Evolutionary conservation across 139 green algal genomes (phyloP).

Genomic region (Spirogloea muscicola): DNA sequence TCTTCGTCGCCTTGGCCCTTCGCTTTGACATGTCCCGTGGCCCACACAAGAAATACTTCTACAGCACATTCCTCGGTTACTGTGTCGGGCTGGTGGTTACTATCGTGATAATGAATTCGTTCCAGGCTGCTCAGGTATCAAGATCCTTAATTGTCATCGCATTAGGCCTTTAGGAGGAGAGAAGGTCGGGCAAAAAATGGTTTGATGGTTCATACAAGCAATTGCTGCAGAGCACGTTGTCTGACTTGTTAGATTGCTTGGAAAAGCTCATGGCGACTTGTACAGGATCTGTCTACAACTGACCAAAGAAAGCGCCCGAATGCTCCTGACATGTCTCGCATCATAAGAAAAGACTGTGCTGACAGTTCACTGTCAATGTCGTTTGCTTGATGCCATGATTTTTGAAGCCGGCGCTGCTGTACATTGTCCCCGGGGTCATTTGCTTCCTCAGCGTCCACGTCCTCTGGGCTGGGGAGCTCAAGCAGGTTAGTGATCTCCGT

Average conservation of each 20-base stretch:
- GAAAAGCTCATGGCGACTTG: neutral
- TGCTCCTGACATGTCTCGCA: neutral
- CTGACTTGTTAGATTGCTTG: neutral
- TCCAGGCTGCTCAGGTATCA: conserved; percentile 81
- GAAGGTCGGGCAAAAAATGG: too few species aligned
- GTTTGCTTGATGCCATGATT: neutral
- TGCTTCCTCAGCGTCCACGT: conserved; percentile 62
- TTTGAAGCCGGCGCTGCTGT: conserved; percentile 82
- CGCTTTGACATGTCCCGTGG: conserved; percentile 66
- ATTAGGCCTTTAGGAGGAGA: too few species aligned
- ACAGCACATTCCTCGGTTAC: conserved; percentile 77
- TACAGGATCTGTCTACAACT: neutral
- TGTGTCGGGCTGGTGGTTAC: conserved; percentile 74
- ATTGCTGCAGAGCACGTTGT: conserved; percentile 2
- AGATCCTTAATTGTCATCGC: too few species aligned
- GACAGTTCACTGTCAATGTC: neutral
- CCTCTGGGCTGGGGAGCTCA: conserved; percentile 57
- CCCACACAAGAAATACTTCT: conserved; percentile 48
- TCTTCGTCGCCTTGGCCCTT: conserved; percentile 94
- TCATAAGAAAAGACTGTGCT: too few species aligned
- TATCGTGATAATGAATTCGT: conserved; percentile 95
- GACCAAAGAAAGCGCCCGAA: neutral
- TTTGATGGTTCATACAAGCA: too few species aligned
- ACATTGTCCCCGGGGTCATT: conserved; percentile 93
- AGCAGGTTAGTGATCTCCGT: conserved; percentile 18